These are phyloP conservation scores for Bifiguratus adelaidae DNA, from an alignment of 192 early-diverging fungal genomes.

Conservation along the genomic window DNA sequence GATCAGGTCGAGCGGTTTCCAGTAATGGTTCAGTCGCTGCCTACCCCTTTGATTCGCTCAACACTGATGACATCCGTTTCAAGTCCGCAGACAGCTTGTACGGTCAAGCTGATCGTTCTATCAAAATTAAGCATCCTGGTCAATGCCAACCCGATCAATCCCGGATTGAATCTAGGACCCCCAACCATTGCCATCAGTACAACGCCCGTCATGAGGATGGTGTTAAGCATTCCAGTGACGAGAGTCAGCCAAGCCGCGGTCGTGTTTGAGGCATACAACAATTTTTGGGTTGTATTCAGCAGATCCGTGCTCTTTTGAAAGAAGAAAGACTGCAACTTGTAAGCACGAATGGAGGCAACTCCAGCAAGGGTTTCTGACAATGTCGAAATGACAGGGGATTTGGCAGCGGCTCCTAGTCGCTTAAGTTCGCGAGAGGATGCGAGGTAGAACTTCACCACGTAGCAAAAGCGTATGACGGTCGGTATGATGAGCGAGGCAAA, in stretches of 20 bases:
- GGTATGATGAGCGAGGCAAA: constrained; percentile 1
- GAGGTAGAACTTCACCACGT: constrained; percentile 1
- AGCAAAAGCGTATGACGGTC: neutral
- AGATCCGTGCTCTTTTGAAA: neutral
- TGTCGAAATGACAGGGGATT: constrained; percentile 17
- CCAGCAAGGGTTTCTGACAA: constrained; percentile 53
- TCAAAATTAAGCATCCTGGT: constrained; percentile 64
- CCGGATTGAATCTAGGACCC: constrained; percentile 13
- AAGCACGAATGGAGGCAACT: constrained; percentile 57
- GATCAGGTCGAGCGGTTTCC: no score
- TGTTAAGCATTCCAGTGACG: neutral
- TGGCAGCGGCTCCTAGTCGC: constrained; percentile 36
- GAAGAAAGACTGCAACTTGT: constrained; percentile 10
- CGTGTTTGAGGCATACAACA: neutral
- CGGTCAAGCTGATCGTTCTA: constrained; percentile 78
- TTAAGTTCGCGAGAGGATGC: constrained; percentile 12
- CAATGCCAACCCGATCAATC: constrained; percentile 44
- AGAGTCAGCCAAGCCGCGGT: constrained; percentile 1
- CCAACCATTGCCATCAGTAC: neutral
- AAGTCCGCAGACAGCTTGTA: constrained; percentile 78
- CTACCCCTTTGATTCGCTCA: constrained; percentile 56
- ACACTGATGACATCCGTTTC: constrained; percentile 62
- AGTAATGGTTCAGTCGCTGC: constrained; percentile 11
- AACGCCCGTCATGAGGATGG: constrained; percentile 1
- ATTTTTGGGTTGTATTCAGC: neutral